Base-by-base conservation (phyloP, 2,329 filamentous ascomycete genomes). In the Fusarium irregulare region DNA sequence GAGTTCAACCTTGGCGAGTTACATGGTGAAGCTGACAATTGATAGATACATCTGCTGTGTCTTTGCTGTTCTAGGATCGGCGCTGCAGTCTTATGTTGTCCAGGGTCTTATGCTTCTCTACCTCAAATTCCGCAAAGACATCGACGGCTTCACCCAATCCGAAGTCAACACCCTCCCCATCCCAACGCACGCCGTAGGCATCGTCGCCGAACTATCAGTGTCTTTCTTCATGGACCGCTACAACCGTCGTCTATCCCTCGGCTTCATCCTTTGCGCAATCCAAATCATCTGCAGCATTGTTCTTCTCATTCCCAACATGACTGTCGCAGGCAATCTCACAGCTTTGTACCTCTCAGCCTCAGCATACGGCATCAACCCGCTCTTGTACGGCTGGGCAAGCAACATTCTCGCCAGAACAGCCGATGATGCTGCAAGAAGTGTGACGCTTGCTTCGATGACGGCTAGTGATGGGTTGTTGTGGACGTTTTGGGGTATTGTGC, bases 401-500 rank as follows among this genome's bases (percentile, higher is more conserved):
- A 76, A 74, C 7, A 76, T 77, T 3, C 11, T 65, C 0, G 65
- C 68, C 0, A 45, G 69, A 2, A 68, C 66, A 0, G 74, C 67
- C 2, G 83, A 84, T 18, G 82, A 84, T 51, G 81, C 82, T 2
- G 75, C 76, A 0, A 68, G 83, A 6, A 79, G 79, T 8, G 77
- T 84, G 1, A 80, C 80, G 0, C 58, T 84, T 1, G 80, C 80
- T 30, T 75, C 76, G 3, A 83, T 84, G 81, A 80, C 79, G 1
- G 78, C 80, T 14, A 77, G 77, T 11, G 78, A 79, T 20, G 78
- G 77, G 8, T 71, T 81, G 0, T 50, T 84, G 18, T 84, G 82
- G 66, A 83, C 83, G 0, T 84, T 83, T 28, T 84, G 83, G 82
- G 82, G 82, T 0, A 82, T 84, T 9, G 76, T 75, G 0, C 42